Base-by-base conservation (phyloP, 169 alveolate genomes). In the Plasmodium relictum region DNA sequence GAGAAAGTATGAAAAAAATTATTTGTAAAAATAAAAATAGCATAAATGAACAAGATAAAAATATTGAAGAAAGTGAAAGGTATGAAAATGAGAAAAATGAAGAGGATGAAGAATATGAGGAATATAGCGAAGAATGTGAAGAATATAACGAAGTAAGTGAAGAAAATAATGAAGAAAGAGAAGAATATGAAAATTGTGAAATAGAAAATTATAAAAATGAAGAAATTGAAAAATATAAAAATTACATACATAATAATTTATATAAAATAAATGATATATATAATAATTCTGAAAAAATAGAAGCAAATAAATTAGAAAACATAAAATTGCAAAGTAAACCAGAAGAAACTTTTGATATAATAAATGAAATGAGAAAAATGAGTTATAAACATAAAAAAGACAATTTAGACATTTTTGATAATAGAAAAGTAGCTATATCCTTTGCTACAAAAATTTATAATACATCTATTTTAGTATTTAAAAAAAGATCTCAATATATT, bases 401-500 rank as follows among this genome's bases (percentile, higher is more conserved):
- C 20, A 52, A n/a, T n/a, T 12, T 52, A 52, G 62, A 52, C 31
- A 52, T 31, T 31, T 56, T 44, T n/a, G 31, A 71, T 45, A 42
- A 73, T 22, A 73, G 45, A 59, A 41, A 72, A 39, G 71, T 69
- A 1, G 93, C 89, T 58, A 72, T 91, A 69, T 98, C 97, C 72
- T 96, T 96, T 74, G 99, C 99, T 2, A 94, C 98, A 24, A 99
- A 99, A 93, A 99, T 99, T 4, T 99, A 97, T 89, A 98, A 99
- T 91, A 99, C 99, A 0, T 98, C 99, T 42, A 98, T 98, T 45
- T 94, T 99, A 71, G 96, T 97, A 5, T 99, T 99, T 94, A 99
- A 98, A 93, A 99, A 99, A 89, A 96, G 99, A 73, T 98, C 99
- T 45, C 95, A 98, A 92, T 99, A 99, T 91, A 99, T 99, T 14